Evolutionary conservation across 345 rosid species (phyloP), one percentile per base, ranked within the genome.

Genomic region (Brassica carinata): DNA sequence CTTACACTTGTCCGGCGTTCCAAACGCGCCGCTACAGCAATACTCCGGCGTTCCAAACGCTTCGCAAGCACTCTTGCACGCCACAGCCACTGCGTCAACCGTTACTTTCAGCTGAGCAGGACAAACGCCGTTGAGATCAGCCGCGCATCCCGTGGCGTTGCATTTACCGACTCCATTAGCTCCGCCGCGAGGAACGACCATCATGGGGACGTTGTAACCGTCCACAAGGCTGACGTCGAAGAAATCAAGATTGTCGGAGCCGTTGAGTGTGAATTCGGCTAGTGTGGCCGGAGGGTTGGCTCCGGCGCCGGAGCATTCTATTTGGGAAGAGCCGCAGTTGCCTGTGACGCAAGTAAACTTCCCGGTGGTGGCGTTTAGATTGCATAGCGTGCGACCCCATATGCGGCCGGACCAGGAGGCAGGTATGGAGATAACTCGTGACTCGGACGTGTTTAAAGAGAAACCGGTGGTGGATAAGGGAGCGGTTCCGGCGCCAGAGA

Each of bases 211-310:
- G 81, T 91, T 91, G 84, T 84, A 88, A 17, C 96, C 93, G 55
- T 89, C 90, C 18, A 89, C 96, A 4, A 91, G 89, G 80, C 93
- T 89, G 2, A 91, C 87, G 68, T 88, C 91, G 77, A 78, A 91
- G 71, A 89, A 89, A 74, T 89, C 92, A 0, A 83, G 83, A 61
- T 89, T 87, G 0, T 27, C 81, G 0, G 79, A 73, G 2, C 87
- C 86, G 57, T 87, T 72, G 5, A 89, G 84, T 1, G 90, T 88
- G 79, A 91, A 88, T 69, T 91, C 92, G 0, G 86, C 92, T 17
- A 91, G 75, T 27, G 89, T 85, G 38, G 87, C 86, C 5, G 96
- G 92, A 26, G 90, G 89, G 23, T 43, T 74, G 0, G 85, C 90
- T 23, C 88, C 89, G 1, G 64, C 57, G 2, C 96, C 93, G 2